These are phyloP conservation scores for Boletus pseudo-olivaceus DNA, from an alignment of 768 basidiomycete species.

Conservation along the genomic window DNA sequence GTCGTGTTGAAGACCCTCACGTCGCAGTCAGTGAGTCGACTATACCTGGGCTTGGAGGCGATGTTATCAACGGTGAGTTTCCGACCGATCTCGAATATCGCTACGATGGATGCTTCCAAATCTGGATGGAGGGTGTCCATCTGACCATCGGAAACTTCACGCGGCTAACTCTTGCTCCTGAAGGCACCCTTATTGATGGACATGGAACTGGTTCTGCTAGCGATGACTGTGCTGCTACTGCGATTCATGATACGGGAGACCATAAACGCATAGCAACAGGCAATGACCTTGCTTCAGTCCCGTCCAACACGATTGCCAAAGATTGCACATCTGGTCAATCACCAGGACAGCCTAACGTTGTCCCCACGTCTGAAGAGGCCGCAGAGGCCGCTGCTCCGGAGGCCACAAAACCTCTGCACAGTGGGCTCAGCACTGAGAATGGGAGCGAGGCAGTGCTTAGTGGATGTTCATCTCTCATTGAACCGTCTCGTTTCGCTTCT, in stretches of 20 bases:
- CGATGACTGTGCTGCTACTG: conserved; percentile 12
- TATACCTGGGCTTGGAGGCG: conserved; percentile 33
- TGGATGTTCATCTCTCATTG: conserved; percentile 23
- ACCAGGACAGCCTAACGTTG: conserved; percentile 21
- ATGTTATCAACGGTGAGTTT: conserved; percentile 52
- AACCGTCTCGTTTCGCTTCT: conserved; percentile 32
- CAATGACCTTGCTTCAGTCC: conserved; percentile 26
- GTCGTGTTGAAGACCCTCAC: conserved; percentile 38
- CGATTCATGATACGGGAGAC: conserved; percentile 15
- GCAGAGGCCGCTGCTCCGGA: conserved; percentile 15
- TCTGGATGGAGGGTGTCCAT: conserved; percentile 41
- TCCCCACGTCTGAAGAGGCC: conserved; percentile 20
- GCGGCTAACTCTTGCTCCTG: conserved; percentile 50
- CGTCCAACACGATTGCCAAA: conserved; percentile 20
- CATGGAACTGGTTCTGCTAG: conserved; percentile 34
- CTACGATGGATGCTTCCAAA: conserved; percentile 47
- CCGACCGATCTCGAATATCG: conserved; percentile 29
- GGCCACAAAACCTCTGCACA: conserved; percentile 18
- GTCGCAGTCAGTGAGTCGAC: conserved; percentile 31
- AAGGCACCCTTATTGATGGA: conserved; percentile 43
- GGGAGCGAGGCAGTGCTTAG: conserved; percentile 13
- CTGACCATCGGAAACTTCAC: conserved; percentile 41
- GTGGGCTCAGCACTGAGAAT: conserved; percentile 17
- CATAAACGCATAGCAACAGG: conserved; percentile 17
- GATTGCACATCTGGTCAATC: conserved; percentile 9